phyloP scores from a whole-genome alignment of 495 filamentous ascomycete genomes.

The Sordaria brevicollis region DNA sequence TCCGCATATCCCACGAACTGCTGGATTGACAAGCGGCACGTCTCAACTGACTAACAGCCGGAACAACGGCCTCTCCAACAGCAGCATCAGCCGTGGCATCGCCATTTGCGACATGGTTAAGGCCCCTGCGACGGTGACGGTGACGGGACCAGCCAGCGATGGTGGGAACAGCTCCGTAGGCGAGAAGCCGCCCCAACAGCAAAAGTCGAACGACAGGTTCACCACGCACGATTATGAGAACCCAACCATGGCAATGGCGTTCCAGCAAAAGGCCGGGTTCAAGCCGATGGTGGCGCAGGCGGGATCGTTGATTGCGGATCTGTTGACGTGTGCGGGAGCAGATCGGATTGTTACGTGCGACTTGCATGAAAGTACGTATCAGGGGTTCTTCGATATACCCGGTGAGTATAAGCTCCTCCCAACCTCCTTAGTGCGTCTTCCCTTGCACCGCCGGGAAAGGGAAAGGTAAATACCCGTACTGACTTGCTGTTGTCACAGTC shows the following conservation, averaged over 20 bases:
- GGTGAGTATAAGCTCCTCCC: not conserved
- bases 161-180: not conserved
- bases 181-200: conserved; percentile 23
- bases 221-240: conserved; percentile 51
- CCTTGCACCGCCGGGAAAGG: not conserved
- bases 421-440: not conserved
- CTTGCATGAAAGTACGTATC: conserved; percentile 23
- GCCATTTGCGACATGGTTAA: not conserved
- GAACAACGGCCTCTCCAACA: conserved; percentile 41
- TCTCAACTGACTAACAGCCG: conserved; percentile 47
- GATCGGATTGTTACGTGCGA: conserved; percentile 48
- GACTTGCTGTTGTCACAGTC: conserved; percentile 29
- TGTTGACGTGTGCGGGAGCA: conserved; percentile 89
- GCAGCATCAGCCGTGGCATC: conserved; percentile 23
- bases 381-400: conserved; percentile 97
- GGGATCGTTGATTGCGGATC: conserved; percentile 86
- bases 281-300: conserved; percentile 98
- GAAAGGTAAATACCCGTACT: not conserved
- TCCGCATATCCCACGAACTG: conserved; percentile 52
- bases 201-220: conserved; percentile 27
- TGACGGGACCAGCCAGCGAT: not conserved
- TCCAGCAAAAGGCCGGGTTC: conserved; percentile 82
- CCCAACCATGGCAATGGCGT: conserved; percentile 43
- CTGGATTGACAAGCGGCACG: conserved; percentile 51
- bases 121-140: not conserved